These are phyloP conservation scores for Leccinum uliginosum DNA, from an alignment of 768 basidiomycete genomes.

Conservation along the genomic window DNA sequence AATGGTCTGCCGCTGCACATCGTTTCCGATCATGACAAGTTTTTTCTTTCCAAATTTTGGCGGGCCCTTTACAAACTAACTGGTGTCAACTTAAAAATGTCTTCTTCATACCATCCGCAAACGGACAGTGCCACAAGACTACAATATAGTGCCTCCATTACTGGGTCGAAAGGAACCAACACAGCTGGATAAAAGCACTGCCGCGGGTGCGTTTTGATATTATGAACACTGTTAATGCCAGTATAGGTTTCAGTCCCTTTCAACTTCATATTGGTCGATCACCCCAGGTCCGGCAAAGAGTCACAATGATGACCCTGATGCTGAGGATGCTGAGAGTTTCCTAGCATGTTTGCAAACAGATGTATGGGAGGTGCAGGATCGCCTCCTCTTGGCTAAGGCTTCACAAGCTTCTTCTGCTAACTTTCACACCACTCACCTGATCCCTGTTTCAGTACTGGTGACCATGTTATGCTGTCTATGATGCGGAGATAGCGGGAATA, in stretches of 20 bases:
- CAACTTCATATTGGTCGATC: not conserved
- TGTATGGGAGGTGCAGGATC: too few relatives aligned
- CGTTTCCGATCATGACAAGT: conserved; percentile 23
- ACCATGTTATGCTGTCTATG: conserved; percentile 28
- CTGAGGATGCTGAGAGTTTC: too few relatives aligned
- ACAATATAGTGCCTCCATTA: too few relatives aligned
- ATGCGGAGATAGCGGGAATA: conserved; percentile 10
- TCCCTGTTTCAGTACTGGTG: not conserved
- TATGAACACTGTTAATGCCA: not conserved
- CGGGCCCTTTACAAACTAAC: not conserved
- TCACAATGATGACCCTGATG: too few relatives aligned
- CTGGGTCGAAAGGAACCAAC: too few relatives aligned
- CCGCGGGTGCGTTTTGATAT: not conserved
- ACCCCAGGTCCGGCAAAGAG: too few relatives aligned
- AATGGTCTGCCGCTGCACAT: conserved; percentile 1
- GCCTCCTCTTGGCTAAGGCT: too few relatives aligned
- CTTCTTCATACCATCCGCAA: conserved; percentile 26
- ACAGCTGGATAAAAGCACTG: not conserved
- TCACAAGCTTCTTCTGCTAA: too few relatives aligned
- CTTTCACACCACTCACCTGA: not conserved
- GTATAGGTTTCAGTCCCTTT: not conserved
- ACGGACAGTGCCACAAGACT: conserved; percentile 11
- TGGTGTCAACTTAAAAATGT: conserved; percentile 15
- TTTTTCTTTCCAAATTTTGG: conserved; percentile 29
- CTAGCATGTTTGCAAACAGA: too few relatives aligned